Evolutionary conservation across 163 green algal genomes (phyloP), one percentile per base, ranked within the genome.

Genomic region (Smithsoniella earleae): DNA sequence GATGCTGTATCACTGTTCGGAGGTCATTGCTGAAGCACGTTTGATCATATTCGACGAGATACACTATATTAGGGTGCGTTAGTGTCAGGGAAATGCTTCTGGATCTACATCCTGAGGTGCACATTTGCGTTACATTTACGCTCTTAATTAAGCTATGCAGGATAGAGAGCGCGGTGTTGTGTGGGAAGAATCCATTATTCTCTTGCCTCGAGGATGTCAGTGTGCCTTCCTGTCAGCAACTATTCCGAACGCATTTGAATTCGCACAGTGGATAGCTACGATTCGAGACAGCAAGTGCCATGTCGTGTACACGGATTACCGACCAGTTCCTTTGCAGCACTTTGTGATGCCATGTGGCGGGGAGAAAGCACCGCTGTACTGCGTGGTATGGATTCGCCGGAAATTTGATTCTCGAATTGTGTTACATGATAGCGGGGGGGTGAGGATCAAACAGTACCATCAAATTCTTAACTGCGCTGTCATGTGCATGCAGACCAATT

Each of bases 101-200:
- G n/a, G n/a, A n/a, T 20, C 20, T 18, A 25, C 44, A 54, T 54
- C 44, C 44, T 54, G 20, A 18, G 20, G 44, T 0, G 44, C 44
- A 54, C 44, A 20, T 18, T 54, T 54, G 44, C 44, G 0, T 54
- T 18, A 54, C 20, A 20, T 22, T 22, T 22, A 30, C 13, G 13
- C n/a, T 10, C 54, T 30, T 79, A 88, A 77, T 83, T 86, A 33
- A 82, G 85, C 69, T 86, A 69, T 69, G 58, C 58, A 69, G 58
- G 58, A 69, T 34, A 69, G 43, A 34, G 94, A 99, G 85, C 82
- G 94, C 0, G 94, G 94, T 0, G 94, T 99, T 73, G 94, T 98
- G 65, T 99, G 94, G 94, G 94, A 99, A 82, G 94, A 99, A 82
- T 85, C 64, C 78, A 97, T 98, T 79, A 94, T 97, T 36, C 84